Evolutionary conservation across 768 basidiomycete species (phyloP), one percentile per base, ranked within the genome.

Genomic region (Coprinopsis marcescibilis): DNA sequence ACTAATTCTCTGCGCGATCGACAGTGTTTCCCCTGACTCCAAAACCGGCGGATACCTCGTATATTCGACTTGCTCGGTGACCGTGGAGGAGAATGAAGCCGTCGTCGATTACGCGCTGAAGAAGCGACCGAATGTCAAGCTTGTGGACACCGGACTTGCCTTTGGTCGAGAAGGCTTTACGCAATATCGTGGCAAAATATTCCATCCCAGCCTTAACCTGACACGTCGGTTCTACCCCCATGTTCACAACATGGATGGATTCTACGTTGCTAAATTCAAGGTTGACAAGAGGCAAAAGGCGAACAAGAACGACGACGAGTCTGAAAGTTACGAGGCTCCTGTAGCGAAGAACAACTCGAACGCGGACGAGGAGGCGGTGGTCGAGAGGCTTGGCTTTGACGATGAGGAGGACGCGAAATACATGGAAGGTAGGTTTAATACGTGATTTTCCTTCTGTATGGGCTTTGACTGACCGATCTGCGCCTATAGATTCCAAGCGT

Each of bases 211-310:
- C 53, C 62, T 99, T 57, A 75, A 70, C 52, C 65, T 95, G 53
- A 96, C 96, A 15, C 72, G 92, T 55, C 72, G 96, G 51, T 95
- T 92, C 65, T 95, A 93, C 62, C 89, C 94, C 13, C 94, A 97
- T 65, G 93, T 96, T 57, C 94, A 97, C 69, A 99, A 99, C 67
- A 96, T 98, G 94, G 96, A 99, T 63, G 96, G 96, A 4, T 99
- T 99, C 76, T 99, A 78, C 64, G 94, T 98, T 46, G 95, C 95
- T 49, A 98, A 98, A 66, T 90, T 99, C 77, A 94, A 89, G 66
- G 84, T 98, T n/a, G 85, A 81, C 61, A 89, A 81, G 65, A 76
- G 84, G 49, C 60, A 68, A 39, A 93, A 87, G 68, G 59, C 57
- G 45, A 60, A 56, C 19, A 46, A 52, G 26, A 46, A 51, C 8